A percentile compares a stretch with the other conserved stretches of the same genome.
phyloP scores from a whole-genome alignment of 768 basidiomycete species.

The Daedaleopsis nitida region DNA sequence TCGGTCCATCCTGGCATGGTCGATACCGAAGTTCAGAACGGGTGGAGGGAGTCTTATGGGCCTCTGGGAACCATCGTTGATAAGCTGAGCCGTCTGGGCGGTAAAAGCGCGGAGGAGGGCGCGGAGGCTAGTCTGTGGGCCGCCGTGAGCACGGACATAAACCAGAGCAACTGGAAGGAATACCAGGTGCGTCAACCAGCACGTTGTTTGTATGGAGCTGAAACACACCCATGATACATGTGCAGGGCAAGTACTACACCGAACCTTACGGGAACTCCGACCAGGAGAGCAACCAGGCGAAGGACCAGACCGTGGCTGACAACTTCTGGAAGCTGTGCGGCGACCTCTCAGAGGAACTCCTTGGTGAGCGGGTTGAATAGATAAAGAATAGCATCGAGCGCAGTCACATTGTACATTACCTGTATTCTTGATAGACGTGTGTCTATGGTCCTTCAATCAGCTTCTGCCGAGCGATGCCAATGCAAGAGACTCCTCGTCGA shows the following conservation, averaged over 20 bases:
- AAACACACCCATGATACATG: background rate
- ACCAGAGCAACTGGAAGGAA: constrained; percentile 29
- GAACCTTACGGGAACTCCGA: constrained; percentile 30
- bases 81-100: constrained; percentile 17
- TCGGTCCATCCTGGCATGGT: constrained; percentile 34
- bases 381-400: no score
- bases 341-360: constrained; percentile 25
- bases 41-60: constrained; percentile 30
- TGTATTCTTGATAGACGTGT: no score
- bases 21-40: constrained; percentile 30
- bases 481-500: no score
- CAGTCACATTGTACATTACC: no score
- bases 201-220: background rate
- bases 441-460: no score
- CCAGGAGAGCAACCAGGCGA: constrained; percentile 26
- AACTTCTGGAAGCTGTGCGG: constrained; percentile 29
- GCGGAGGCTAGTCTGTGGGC: constrained; percentile 34
- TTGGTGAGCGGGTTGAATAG: constrained; percentile 26
- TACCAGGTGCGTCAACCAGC: constrained; percentile 24
- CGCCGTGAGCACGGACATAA: constrained; percentile 30
- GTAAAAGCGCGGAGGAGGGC: constrained; percentile 32
- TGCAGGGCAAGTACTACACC: constrained; percentile 30
- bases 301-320: constrained; percentile 20
- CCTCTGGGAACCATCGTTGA: constrained; percentile 26
- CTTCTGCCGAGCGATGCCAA: no score